Evolutionary conservation across 2,329 filamentous ascomycete genomes (phyloP).

Genomic region (Xylaria arbuscula): DNA sequence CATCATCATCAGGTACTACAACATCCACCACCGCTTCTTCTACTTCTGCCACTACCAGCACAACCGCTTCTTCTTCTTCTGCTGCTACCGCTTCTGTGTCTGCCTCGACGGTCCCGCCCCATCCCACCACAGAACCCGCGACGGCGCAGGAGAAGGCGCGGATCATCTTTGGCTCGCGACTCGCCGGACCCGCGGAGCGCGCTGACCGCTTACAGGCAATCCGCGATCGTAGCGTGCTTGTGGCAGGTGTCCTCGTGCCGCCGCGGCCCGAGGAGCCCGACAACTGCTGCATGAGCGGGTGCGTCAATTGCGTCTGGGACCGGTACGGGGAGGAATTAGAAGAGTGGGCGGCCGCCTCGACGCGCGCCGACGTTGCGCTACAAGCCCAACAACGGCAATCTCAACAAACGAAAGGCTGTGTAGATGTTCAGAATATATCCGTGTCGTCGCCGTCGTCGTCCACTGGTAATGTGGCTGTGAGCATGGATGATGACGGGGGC

Average conservation of each 20-base stretch:
- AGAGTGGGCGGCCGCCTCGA: slow-evolving; percentile 77
- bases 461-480: slow-evolving; percentile 49
- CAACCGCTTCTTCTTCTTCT: too few relatives aligned
- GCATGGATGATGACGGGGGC: slow-evolving; percentile 84
- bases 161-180: slow-evolving; percentile 84
- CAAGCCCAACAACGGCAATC: slow-evolving; percentile 54
- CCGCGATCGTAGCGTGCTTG: slow-evolving; percentile 67
- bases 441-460: slow-evolving; percentile 4
- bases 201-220: slow-evolving; percentile 69
- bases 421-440: slow-evolving; percentile 32
- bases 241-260: slow-evolving; percentile 85
- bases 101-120: slow-evolving; percentile 41
- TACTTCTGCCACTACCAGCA: slow-evolving; percentile 42
- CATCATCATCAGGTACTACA: slow-evolving; percentile 45
- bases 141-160: slow-evolving; percentile 66
- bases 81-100: slow-evolving; percentile 30
- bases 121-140: slow-evolving; percentile 52
- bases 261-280: slow-evolving; percentile 90
- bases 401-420: slow-evolving; percentile 29
- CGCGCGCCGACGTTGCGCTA: slow-evolving; percentile 70
- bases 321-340: slow-evolving; percentile 91
- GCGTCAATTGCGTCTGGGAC: slow-evolving; percentile 98
- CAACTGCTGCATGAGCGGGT: slow-evolving; percentile 99
- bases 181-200: slow-evolving; percentile 78
- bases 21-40: slow-evolving; percentile 27